These are phyloP conservation scores for Magnolia kwangsiensis DNA, from an alignment of 164 flowering plant species.

Conservation along the genomic window DNA sequence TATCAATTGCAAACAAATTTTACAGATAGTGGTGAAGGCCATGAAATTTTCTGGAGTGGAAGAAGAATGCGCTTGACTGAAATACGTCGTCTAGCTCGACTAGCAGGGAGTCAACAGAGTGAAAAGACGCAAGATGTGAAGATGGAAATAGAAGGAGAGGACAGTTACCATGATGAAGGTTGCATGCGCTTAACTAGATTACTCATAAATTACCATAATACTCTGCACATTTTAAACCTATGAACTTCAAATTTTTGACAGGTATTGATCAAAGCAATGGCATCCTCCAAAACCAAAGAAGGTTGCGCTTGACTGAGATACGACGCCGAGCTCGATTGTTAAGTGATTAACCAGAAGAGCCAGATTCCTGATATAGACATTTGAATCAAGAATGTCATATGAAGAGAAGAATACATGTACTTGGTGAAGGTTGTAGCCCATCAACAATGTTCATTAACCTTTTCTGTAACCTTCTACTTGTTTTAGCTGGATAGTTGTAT, in stretches of 20 bases:
- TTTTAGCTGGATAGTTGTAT: background rate
- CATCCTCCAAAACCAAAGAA: background rate
- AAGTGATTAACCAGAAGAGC: background rate
- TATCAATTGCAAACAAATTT: too few relatives aligned
- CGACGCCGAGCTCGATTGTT: background rate
- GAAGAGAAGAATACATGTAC: background rate
- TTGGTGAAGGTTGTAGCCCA: background rate
- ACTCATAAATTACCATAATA: background rate
- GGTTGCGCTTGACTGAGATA: background rate
- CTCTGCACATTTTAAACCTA: background rate
- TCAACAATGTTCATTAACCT: background rate
- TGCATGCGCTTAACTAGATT: background rate
- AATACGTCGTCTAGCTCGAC: background rate
- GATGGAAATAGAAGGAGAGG: background rate
- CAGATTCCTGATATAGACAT: background rate
- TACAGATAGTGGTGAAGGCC: background rate
- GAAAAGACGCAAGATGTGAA: background rate
- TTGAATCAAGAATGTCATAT: background rate
- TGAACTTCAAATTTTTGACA: background rate
- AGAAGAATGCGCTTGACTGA: background rate
- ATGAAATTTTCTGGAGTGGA: background rate
- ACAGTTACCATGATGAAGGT: background rate
- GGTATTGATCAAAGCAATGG: background rate
- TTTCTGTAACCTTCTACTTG: background rate
- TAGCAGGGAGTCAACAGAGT: background rate